phyloP scores from a whole-genome alignment of 768 basidiomycete genomes.

The Leucosporidium scottii region DNA sequence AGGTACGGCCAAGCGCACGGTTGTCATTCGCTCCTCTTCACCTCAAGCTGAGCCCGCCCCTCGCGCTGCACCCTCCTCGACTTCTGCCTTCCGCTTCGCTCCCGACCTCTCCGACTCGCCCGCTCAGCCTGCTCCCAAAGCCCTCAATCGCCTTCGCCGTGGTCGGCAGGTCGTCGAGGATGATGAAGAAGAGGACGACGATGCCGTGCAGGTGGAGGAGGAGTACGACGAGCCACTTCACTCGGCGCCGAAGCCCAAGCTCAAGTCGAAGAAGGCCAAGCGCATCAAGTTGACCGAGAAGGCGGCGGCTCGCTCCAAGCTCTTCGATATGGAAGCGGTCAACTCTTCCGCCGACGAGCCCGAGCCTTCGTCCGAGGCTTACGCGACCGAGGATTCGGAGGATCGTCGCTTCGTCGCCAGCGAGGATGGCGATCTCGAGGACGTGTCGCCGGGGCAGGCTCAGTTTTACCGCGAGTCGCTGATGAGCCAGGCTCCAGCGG shows the following conservation, averaged over 20 bases:
- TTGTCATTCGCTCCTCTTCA: conserved; percentile 21
- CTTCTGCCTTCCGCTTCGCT: not conserved
- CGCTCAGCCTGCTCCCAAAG: not conserved
- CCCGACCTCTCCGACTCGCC: not conserved
- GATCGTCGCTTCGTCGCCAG: conserved; percentile 27
- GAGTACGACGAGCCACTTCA: not conserved
- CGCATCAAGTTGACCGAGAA: conserved; percentile 23
- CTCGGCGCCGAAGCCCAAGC: not conserved
- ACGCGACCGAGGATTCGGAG: conserved; percentile 27
- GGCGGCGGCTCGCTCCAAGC: conserved; percentile 8
- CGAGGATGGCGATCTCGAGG: conserved; percentile 7
- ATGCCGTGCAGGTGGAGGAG: not conserved
- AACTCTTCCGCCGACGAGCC: conserved; percentile 17
- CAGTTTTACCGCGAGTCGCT: conserved; percentile 19
- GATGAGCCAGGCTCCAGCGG: conserved; percentile 11
- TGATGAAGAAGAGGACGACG: not conserved
- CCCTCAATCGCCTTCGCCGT: conserved; percentile 15
- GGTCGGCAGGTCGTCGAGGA: not conserved
- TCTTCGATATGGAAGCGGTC: conserved; percentile 31
- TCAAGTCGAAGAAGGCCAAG: not conserved
- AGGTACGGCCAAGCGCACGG: not conserved
- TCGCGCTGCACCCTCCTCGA: not conserved
- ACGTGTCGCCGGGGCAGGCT: conserved; percentile 2
- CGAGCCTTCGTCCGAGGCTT: conserved; percentile 26
- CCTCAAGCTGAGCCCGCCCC: conserved; percentile 1